phyloP scores from a whole-genome alignment of 1,284 basidiomycete genomes.

The Heterobasidion annosum region DNA sequence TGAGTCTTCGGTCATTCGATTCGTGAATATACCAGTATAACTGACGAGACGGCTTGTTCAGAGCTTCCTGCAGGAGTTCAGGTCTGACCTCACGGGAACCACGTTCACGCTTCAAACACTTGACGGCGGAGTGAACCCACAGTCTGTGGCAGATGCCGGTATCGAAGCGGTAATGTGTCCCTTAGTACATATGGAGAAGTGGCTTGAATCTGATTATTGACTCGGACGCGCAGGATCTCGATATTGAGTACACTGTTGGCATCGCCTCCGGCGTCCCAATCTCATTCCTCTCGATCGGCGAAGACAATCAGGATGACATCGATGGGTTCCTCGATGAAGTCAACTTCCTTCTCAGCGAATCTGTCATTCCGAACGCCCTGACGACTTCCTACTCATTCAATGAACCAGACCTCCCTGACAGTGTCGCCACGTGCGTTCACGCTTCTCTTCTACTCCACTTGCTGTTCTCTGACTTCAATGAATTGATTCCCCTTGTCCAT shows the following conservation, averaged over 20 bases:
- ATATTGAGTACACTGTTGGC: constrained; percentile 43
- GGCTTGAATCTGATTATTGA: not conserved
- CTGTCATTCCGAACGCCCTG: constrained; percentile 12
- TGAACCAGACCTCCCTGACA: constrained; percentile 16
- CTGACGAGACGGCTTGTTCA: not conserved
- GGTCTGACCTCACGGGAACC: constrained; percentile 18
- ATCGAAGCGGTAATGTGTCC: not conserved
- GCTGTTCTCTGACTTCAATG: not conserved
- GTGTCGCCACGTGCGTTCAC: constrained; percentile 5
- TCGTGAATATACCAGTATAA: not conserved
- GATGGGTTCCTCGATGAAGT: constrained; percentile 17
- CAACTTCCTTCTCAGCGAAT: constrained; percentile 16
- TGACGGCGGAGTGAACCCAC: not conserved
- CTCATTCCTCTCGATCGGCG: constrained; percentile 40
- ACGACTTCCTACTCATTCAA: constrained; percentile 21
- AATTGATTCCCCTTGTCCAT: not conserved
- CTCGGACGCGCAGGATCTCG: not conserved
- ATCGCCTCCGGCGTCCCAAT: constrained; percentile 54
- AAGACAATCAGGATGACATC: constrained; percentile 17
- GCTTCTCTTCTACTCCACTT: constrained; percentile 1
- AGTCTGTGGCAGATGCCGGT: constrained; percentile 23
- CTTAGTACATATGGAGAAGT: not conserved
- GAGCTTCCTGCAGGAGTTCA: constrained; percentile 12
- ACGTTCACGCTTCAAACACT: constrained; percentile 8
- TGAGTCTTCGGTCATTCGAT: not conserved